Conservation (phyloP, 2,329 filamentous ascomycete genomes). For the Epichloe uncinata region DNA sequence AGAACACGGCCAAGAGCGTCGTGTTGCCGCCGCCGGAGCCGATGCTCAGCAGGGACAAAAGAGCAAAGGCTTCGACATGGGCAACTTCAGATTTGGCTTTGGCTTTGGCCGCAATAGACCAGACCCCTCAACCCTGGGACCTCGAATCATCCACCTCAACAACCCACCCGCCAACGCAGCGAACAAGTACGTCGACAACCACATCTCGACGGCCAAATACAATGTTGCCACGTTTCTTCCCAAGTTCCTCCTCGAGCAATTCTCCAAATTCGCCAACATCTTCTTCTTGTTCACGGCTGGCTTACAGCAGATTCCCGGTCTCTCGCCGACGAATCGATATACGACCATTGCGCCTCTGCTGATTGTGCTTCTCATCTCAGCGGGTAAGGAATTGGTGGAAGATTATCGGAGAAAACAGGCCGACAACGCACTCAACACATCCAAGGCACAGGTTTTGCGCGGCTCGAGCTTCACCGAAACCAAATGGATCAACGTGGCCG, state of each 20-base stretch:
- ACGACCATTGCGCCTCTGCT: constrained; percentile 92
- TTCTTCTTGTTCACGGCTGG: constrained; percentile 98
- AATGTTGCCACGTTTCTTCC: constrained; percentile 85
- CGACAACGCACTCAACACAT: constrained; percentile 77
- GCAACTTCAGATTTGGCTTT: constrained; percentile 74
- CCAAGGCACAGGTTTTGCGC: constrained; percentile 68
- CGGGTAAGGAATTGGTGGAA: constrained; percentile 86
- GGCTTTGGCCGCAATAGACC: constrained; percentile 64
- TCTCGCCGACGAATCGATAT: constrained; percentile 89
- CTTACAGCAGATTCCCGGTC: constrained; percentile 86
- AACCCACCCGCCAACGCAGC: constrained; percentile 82
- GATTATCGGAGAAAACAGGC: constrained; percentile 83
- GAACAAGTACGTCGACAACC: constrained; percentile 91
- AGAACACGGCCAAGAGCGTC: constrained; percentile 43
- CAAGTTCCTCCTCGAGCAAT: constrained; percentile 96
- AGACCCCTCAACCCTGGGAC: constrained; percentile 83
- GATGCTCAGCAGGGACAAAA: constrained; percentile 27
- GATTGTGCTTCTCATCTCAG: constrained; percentile 86
- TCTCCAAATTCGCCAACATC: constrained; percentile 97
- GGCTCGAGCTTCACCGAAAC: constrained; percentile 76
- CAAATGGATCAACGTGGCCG: constrained; percentile 85
- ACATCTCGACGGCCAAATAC: constrained; percentile 96
- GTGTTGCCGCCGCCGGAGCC: constrained; percentile 28
- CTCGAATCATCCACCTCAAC: constrained; percentile 88
- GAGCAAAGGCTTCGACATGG: constrained; percentile 50